These are phyloP conservation scores for Acephala macrosclerotiorum DNA, from an alignment of 2,329 filamentous ascomycete genomes.

Conservation along the genomic window DNA sequence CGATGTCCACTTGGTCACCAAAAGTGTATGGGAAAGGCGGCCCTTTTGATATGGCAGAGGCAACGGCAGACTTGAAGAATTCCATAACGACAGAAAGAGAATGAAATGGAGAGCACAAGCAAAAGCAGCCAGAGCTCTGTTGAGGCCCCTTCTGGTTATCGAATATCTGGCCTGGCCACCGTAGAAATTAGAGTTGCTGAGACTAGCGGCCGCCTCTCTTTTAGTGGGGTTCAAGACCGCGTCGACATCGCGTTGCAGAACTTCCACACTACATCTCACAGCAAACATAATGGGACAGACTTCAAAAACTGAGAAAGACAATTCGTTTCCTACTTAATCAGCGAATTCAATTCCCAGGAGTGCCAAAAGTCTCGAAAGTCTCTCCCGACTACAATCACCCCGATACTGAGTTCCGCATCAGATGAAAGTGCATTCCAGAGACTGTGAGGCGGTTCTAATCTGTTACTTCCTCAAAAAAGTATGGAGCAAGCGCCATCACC, in stretches of 20 bases:
- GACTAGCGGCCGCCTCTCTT: conserved; percentile 2
- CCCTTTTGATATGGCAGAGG: conserved; percentile 94
- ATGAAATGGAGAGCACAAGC: not conserved
- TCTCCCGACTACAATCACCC: not conserved
- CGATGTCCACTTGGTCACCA: conserved; percentile 89
- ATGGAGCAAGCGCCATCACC: conserved; percentile 18
- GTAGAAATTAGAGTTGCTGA: not conserved
- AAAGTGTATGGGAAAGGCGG: conserved; percentile 93
- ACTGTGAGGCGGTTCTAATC: not conserved
- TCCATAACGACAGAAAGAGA: conserved; percentile 69
- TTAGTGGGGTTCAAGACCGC: not conserved
- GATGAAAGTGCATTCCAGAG: not conserved
- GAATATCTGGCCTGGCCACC: conserved; percentile 11
- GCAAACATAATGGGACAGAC: not conserved
- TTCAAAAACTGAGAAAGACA: not conserved
- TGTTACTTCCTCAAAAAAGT: not conserved
- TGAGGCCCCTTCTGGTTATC: not conserved
- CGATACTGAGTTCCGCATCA: not conserved
- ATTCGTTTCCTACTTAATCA: not conserved
- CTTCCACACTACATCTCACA: not conserved
- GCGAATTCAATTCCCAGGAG: not conserved
- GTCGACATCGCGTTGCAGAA: not conserved
- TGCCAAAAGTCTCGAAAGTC: not conserved
- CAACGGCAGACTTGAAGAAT: conserved; percentile 96
- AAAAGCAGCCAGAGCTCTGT: not conserved